phyloP scores from a whole-genome alignment of 495 filamentous ascomycete species.

The Podospora tetraspora region DNA sequence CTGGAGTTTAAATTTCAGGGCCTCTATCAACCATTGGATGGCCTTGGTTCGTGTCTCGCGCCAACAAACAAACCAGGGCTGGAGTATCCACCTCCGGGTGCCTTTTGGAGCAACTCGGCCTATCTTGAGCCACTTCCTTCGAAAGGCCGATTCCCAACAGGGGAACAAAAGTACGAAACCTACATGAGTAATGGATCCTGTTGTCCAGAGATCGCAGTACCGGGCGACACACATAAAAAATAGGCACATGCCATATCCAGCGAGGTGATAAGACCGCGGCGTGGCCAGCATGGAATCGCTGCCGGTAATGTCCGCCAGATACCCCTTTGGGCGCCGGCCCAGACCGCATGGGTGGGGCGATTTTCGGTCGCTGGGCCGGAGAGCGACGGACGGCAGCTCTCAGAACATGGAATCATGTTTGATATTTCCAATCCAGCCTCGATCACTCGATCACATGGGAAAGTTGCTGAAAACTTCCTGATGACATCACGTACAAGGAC shows the following conservation, averaged over 20 bases:
- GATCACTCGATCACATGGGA: neutral
- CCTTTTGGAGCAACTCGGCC: no score
- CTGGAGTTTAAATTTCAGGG: no score
- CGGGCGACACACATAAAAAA: no score
- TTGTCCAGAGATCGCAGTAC: no score
- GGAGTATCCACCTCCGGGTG: no score
- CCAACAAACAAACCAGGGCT: no score
- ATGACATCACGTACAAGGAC: neutral
- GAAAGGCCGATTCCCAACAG: no score
- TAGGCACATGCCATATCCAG: neutral
- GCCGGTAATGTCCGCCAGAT: neutral
- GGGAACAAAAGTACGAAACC: no score
- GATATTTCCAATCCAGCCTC: neutral
- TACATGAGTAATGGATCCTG: no score
- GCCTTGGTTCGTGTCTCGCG: no score
- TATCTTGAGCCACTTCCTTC: no score
- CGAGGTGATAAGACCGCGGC: neutral
- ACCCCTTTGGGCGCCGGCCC: neutral
- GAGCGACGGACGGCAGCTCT: neutral
- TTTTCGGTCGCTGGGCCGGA: neutral
- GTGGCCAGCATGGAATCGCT: neutral
- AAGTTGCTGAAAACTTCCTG: neutral
- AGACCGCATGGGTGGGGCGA: neutral
- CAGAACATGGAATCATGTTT: neutral
- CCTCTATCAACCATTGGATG: no score